Evolutionary conservation across 352 stramenopile species (phyloP), one percentile per base, ranked within the genome.

Genomic region (Saprolegnia diclina): DNA sequence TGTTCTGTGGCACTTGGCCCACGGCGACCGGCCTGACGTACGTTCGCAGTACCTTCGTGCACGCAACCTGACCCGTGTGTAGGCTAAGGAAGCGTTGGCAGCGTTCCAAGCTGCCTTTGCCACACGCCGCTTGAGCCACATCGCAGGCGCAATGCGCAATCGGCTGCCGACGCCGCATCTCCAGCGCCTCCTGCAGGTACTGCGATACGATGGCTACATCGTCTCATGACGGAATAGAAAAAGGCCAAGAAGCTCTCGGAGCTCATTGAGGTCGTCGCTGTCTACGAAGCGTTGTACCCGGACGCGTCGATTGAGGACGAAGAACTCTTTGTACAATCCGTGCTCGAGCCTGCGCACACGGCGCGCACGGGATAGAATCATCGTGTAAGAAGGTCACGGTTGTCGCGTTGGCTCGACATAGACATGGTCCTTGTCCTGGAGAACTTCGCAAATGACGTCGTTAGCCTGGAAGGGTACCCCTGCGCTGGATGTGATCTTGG

Each of bases 401-500:
- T 19, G 22, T 13, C 63, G 65, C 4, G 83, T 90, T 0, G 81
- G 83, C 1, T 78, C 82, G 32, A 91, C 72, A 59, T 90, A 90
- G 22, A 92, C 77, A 65, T 90, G 83, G 37, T 74, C 85, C 44
- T 77, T 72, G 72, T 83, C 73, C 21, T 71, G 44, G 14, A 92
- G 65, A 63, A 88, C 79, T 70, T 91, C 81, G 71, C 84, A 89
- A 67, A 92, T 82, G 45, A 91, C 66, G 55, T 85, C 82, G 5
- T 74, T 78, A 26, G 85, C 53, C 18, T 66, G 56, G 24, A 92
- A 74, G 50, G 79, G 5, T 4, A 13, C 22, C 18, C 67, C 67
- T 42, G 65, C 46, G 35, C 21, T 45, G n/a, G 42, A 46, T 1
- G 52, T 52, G 24, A 73, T 50, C 44, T 71, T 71, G 7, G 62